These are phyloP conservation scores for Sugiyamaella castrensis DNA, from an alignment of 1,139 yeast genomes.

Conservation along the genomic window DNA sequence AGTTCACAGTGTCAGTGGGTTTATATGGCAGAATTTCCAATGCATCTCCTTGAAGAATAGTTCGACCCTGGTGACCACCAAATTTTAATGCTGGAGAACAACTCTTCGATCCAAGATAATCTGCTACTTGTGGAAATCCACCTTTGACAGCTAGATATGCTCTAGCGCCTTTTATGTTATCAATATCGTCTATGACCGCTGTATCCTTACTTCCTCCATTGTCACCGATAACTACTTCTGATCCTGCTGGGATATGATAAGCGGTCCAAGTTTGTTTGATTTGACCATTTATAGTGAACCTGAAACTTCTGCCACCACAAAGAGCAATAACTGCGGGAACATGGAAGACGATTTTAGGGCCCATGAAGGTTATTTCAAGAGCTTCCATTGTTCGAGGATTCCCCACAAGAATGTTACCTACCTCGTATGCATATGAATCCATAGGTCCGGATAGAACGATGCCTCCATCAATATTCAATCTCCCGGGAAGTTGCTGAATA, in stretches of 20 bases:
- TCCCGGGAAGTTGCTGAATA: slow-evolving; percentile 8
- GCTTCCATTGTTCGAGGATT: slow-evolving; percentile 19
- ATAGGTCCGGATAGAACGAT: slow-evolving; percentile 9
- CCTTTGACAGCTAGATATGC: slow-evolving; percentile 9
- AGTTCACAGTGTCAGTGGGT: background rate
- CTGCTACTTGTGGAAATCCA: slow-evolving; percentile 7
- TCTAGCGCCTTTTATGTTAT: background rate
- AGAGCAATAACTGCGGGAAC: slow-evolving; percentile 6
- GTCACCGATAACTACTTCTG: slow-evolving; percentile 7
- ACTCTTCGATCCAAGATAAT: slow-evolving; percentile 2
- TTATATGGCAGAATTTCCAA: background rate
- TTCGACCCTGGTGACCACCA: slow-evolving; percentile 5
- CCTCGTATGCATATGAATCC: slow-evolving; percentile 9
- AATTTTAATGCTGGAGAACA: slow-evolving; percentile 4
- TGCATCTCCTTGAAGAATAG: slow-evolving; percentile 7
- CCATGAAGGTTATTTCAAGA: slow-evolving; percentile 7
- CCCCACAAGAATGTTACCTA: slow-evolving; percentile 16
- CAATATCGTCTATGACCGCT: too few species aligned
- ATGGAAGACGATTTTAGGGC: slow-evolving; percentile 8
- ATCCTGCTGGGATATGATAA: slow-evolving; percentile 10
- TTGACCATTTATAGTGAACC: slow-evolving; percentile 4
- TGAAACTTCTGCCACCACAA: slow-evolving; percentile 8
- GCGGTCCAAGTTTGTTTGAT: slow-evolving; percentile 3
- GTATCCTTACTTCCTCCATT: background rate
- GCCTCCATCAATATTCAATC: slow-evolving; percentile 7